phyloP scores from a whole-genome alignment of 164 flowering plant species.

The Litsea cubeba region DNA sequence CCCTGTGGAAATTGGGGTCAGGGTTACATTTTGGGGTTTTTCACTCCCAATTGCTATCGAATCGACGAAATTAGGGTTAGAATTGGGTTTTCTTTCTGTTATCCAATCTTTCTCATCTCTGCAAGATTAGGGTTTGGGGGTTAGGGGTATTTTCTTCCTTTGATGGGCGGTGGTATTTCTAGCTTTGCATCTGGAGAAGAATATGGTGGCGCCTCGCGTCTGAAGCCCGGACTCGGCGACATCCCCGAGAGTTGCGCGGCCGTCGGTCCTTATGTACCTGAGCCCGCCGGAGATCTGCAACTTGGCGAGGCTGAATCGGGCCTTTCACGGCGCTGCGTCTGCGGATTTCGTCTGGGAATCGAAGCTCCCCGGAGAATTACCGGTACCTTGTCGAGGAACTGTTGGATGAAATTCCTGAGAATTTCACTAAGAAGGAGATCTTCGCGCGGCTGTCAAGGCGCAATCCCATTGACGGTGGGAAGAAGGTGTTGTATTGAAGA shows the following conservation, averaged over 20 bases:
- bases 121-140: background rate
- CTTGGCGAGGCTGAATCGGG: conserved; percentile 54
- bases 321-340: conserved; percentile 68
- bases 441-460: conserved; percentile 74
- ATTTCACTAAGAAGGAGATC: conserved; percentile 61
- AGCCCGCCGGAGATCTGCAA: conserved; percentile 69
- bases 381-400: conserved; percentile 48
- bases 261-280: conserved; percentile 43
- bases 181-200: conserved; percentile 1
- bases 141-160: background rate
- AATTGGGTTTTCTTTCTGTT: background rate
- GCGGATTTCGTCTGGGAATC: conserved; percentile 92
- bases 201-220: background rate
- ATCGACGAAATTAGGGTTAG: background rate
- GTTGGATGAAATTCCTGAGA: conserved; percentile 31
- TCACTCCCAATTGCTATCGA: background rate
- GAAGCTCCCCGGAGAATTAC: conserved; percentile 78
- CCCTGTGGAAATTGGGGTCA: background rate
- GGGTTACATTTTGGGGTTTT: background rate
- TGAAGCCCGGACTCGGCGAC: conserved; percentile 47
- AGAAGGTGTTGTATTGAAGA: conserved; percentile 42
- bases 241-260: conserved; percentile 84
- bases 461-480: conserved; percentile 57
- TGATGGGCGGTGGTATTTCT: conserved; percentile 49
- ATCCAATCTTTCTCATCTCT: background rate